Evolutionary conservation across 2,329 filamentous ascomycete genomes (phyloP).

Genomic region (Ceratocystis diversiconidia): DNA sequence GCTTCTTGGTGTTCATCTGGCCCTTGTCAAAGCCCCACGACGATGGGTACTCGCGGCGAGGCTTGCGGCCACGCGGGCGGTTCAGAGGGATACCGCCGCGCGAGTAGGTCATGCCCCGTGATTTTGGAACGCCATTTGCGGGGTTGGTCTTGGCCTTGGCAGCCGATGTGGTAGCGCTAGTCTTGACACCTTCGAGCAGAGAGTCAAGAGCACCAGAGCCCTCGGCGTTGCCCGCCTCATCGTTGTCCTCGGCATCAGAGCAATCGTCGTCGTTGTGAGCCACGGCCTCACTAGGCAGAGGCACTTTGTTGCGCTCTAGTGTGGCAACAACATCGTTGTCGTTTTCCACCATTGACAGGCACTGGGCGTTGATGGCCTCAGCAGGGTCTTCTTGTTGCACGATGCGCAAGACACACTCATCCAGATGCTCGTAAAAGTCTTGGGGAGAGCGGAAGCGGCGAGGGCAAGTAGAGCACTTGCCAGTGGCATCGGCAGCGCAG

Average conservation of each 20-base stretch:
- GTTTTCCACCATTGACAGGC: conserved; percentile 50
- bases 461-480: conserved; percentile 91
- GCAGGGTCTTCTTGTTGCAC: conserved; percentile 58
- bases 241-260: conserved; percentile 43
- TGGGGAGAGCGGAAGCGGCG: conserved; percentile 83
- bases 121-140: conserved; percentile 46
- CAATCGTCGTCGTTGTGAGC: conserved; percentile 35
- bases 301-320: conserved; percentile 48
- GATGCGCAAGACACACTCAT: conserved; percentile 57
- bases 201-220: conserved; percentile 23
- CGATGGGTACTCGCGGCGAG: conserved; percentile 81
- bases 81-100: conserved; percentile 53
- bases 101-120: conserved; percentile 61
- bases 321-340: conserved; percentile 48
- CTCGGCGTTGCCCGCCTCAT: conserved; percentile 29
- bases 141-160: conserved; percentile 45
- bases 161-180: conserved; percentile 33
- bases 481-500: conserved; percentile 65
- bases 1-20: conserved; percentile 98
- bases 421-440: conserved; percentile 97
- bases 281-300: conserved; percentile 36
- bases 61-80: conserved; percentile 62
- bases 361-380: conserved; percentile 53
- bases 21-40: conserved; percentile 86
- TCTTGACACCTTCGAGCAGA: conserved; percentile 34